phyloP scores from a whole-genome alignment of 148 eudicot species.

The Bassia scoparia region DNA sequence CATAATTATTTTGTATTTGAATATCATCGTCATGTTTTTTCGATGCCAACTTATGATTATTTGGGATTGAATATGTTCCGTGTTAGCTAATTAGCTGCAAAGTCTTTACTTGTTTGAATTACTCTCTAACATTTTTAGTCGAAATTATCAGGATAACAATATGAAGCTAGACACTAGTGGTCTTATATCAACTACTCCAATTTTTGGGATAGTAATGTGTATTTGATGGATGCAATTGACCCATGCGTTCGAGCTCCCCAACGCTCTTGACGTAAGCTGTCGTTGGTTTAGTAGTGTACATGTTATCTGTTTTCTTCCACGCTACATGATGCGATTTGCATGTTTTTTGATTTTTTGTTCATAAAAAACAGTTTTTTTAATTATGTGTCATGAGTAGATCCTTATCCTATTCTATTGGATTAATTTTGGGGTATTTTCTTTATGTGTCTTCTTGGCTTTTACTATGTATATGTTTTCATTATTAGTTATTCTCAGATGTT shows the following conservation, averaged over 20 bases:
- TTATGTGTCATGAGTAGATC: too few species aligned
- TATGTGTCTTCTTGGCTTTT: too few species aligned
- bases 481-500: too few species aligned
- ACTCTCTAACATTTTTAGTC: background rate
- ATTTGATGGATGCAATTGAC: slow-evolving; percentile 43
- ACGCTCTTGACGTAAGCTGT: slow-evolving; percentile 52
- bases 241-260: slow-evolving; percentile 74
- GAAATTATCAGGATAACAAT: slow-evolving; percentile 20
- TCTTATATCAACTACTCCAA: slow-evolving; percentile 57
- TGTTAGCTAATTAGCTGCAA: background rate
- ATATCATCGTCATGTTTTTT: background rate
- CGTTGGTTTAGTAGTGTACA: too few species aligned
- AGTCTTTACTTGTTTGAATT: background rate
- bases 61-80: background rate
- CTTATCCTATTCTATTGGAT: too few species aligned
- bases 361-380: too few species aligned
- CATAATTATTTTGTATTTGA: background rate
- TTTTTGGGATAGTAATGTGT: slow-evolving; percentile 32
- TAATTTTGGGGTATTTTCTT: too few species aligned
- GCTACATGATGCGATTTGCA: too few species aligned
- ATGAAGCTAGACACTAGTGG: slow-evolving; percentile 88
- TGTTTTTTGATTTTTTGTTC: too few species aligned
- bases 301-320: too few species aligned
- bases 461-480: too few species aligned
- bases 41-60: background rate